Base-by-base conservation (phyloP, 2,329 filamentous ascomycete genomes). In the Neopestalotiopsis rosae region DNA sequence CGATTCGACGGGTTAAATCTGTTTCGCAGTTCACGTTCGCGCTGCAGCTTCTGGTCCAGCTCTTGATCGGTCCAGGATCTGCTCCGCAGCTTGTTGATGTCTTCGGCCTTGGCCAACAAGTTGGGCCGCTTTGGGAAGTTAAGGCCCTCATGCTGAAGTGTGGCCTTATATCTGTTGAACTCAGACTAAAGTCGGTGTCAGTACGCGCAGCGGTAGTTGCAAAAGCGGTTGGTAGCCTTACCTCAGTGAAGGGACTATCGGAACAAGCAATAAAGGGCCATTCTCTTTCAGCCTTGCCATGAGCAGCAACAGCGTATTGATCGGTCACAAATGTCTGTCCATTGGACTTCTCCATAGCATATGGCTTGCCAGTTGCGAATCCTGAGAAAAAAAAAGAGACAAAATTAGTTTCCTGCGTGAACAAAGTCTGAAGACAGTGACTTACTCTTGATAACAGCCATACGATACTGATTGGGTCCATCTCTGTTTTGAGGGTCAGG, bases 251-350 rank as follows among this genome's bases (percentile, higher is more conserved):
- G 57, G 87, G 85, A 64, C 91, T 90, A 79, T 97, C 95, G 0
- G 96, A 98, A 77, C 95, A 95, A 71, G 92, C 91, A 71, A 96
- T 91, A 80, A 98, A 98, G 4, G 95, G 94, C 82, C 94, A 98
- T 45, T 95, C 90, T 78, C 92, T 92, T 76, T 94, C 88, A 0
- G 92, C 87, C 75, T 95, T 94, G 61, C 96, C 96, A 77, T 97
- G 92, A 7, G 94, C 90, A 57, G 93, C 90, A 67, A 91, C 84
- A 40, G 93, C 89, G 77, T 98, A 98, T 78, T 95, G 92, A 70
- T 97, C 94, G 0, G 94, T 97, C 40, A 93, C 89, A 75, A 97
- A 92, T 3, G 86, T 86, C 71, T 94, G 92, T 49, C 94, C 93
- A 69, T 92, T 92, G 2, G 89, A 80, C 52, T 87, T 91, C 72